These are phyloP conservation scores for Crithidia expoeki DNA, from an alignment of 208 protist species.

Conservation along the genomic window DNA sequence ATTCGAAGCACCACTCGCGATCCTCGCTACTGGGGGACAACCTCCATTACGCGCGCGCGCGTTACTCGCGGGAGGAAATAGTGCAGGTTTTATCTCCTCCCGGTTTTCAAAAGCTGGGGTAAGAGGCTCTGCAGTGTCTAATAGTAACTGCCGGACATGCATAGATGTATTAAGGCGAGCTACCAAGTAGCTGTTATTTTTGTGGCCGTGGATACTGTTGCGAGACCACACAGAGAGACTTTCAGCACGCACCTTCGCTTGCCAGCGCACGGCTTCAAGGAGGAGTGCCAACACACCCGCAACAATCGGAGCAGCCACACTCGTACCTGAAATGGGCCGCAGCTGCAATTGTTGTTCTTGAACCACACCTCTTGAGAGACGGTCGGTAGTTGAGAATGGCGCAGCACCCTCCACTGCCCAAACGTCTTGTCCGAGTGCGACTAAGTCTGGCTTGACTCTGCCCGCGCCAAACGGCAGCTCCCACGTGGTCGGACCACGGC, in stretches of 20 bases:
- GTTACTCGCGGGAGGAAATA: too few species aligned
- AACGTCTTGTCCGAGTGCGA: conserved; percentile 85
- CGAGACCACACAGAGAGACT: too few species aligned
- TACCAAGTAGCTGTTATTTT: too few species aligned
- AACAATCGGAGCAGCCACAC: conserved; percentile 95
- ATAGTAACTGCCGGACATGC: conserved; percentile 22
- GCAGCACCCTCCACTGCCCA: conserved; percentile 34
- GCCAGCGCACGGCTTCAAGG: conserved; percentile 44
- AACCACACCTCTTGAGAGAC: too few species aligned
- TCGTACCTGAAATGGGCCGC: conserved; percentile 91
- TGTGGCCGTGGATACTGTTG: too few species aligned
- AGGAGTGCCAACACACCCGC: conserved; percentile 92
- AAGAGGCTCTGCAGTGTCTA: conserved; percentile 17
- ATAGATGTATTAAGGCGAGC: conserved; percentile 2
- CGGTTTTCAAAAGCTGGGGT: background rate
- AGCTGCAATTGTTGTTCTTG: conserved; percentile 23
- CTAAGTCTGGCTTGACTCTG: conserved; percentile 96
- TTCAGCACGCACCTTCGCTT: background rate
- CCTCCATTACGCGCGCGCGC: too few species aligned
- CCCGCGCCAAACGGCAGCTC: conserved; percentile 94
- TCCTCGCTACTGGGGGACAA: background rate
- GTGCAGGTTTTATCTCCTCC: background rate
- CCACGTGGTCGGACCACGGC: conserved; percentile 93
- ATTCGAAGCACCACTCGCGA: background rate
- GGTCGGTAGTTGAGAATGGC: too few species aligned